These are phyloP conservation scores for Penicillium crystallinum DNA, from an alignment of 495 filamentous ascomycete genomes.

Conservation along the genomic window DNA sequence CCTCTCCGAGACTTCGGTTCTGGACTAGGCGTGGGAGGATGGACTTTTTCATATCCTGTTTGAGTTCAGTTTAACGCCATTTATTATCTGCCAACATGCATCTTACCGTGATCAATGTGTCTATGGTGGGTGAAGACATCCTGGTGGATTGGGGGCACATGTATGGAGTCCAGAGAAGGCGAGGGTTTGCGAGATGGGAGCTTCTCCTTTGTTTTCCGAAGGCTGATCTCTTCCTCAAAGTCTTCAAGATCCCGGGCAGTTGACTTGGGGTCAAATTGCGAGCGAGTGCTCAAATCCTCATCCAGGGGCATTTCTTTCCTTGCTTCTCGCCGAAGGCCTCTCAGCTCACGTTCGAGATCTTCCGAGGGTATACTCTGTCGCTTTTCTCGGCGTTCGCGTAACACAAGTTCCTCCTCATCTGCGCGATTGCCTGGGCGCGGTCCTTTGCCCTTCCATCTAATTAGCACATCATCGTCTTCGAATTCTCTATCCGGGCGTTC, in stretches of 20 bases:
- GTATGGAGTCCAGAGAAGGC: conserved; percentile 51
- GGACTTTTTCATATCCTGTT: conserved; percentile 21
- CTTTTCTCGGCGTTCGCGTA: conserved; percentile 1
- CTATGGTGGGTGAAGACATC: conserved; percentile 82
- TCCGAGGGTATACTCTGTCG: not conserved
- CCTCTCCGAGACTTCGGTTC: conserved; percentile 24
- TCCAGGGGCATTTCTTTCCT: conserved; percentile 2
- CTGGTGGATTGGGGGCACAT: conserved; percentile 66
- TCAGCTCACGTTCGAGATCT: not conserved
- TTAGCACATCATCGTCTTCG: not conserved
- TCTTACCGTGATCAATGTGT: conserved; percentile 77
- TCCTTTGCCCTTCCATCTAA: not conserved
- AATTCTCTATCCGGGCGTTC: not conserved
- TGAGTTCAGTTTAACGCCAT: not conserved
- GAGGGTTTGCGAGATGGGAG: conserved; percentile 30
- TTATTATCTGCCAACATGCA: not conserved
- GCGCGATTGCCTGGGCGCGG: not conserved
- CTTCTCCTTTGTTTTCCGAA: conserved; percentile 10
- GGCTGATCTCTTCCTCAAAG: conserved; percentile 13
- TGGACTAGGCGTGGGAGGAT: conserved; percentile 35
- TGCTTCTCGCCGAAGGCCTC: not conserved
- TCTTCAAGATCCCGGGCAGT: conserved; percentile 11
- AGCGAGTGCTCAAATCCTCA: conserved; percentile 12
- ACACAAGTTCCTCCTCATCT: not conserved
- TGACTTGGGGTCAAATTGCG: conserved; percentile 15